Conservation (phyloP, 2,329 filamentous ascomycete species). For the Westerdykella sp. region DNA sequence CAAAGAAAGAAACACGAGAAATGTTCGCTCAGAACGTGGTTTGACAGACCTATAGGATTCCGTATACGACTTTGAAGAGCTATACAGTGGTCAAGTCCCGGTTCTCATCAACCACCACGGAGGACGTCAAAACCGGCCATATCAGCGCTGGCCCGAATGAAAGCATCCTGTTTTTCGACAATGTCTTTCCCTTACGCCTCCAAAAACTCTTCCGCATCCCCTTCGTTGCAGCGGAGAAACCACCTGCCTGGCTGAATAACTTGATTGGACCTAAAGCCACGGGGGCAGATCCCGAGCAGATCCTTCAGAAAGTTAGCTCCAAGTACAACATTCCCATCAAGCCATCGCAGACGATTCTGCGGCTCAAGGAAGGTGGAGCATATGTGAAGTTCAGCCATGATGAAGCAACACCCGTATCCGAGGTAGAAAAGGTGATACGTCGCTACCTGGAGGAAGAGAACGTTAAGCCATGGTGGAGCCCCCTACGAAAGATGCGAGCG, state of each 20-base stretch:
- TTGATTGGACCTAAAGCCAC: conserved; percentile 48
- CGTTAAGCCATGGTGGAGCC: conserved; percentile 85
- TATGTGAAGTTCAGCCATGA: conserved; percentile 77
- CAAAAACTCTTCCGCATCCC: conserved; percentile 55
- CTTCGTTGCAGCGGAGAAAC: conserved; percentile 39
- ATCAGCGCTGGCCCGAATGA: conserved; percentile 72
- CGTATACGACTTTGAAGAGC: not conserved
- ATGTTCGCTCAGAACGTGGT: not conserved
- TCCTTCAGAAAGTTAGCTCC: conserved; percentile 52
- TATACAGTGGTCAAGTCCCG: not conserved
- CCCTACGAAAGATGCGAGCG: conserved; percentile 66
- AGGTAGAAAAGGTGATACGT: conserved; percentile 57
- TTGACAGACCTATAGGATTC: not conserved
- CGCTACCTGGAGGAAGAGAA: conserved; percentile 61
- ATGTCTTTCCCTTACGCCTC: conserved; percentile 77
- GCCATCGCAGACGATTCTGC: conserved; percentile 74
- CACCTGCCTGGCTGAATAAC: conserved; percentile 47
- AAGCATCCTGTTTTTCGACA: conserved; percentile 84
- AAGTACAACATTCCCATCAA: conserved; percentile 58
- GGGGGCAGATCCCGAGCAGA: conserved; percentile 50
- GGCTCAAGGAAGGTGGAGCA: conserved; percentile 84
- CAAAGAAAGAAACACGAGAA: not conserved
- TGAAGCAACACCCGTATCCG: conserved; percentile 41
- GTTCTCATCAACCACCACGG: not conserved
- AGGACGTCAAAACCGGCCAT: conserved; percentile 61